A percentile compares a stretch with the other conserved stretches of the same genome.
Conservation (phyloP, 495 filamentous ascomycete species). For the Tetracladium setigerum region DNA sequence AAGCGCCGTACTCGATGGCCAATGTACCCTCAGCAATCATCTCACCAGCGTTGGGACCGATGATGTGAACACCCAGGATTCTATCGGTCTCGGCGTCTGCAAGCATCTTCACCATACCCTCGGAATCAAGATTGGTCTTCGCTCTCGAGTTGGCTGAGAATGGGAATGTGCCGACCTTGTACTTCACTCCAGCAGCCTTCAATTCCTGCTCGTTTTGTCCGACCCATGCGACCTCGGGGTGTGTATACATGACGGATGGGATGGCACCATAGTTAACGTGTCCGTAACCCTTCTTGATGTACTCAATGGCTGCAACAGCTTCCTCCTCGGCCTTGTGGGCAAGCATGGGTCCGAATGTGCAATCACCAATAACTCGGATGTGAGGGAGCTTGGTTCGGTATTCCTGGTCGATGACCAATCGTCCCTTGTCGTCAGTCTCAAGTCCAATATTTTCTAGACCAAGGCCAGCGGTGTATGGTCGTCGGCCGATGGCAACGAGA, state of each 20-base stretch:
- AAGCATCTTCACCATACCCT: constrained; percentile 95
- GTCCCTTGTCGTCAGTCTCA: constrained; percentile 88
- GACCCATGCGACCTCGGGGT: constrained; percentile 98
- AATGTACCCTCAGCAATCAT: constrained; percentile 98
- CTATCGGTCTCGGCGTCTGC: constrained; percentile 95
- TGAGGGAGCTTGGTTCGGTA: constrained; percentile 96
- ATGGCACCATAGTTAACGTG: constrained; percentile 99
- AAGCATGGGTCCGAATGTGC: constrained; percentile 97
- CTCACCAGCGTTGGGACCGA: constrained; percentile 92
- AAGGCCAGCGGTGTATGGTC: constrained; percentile 87
- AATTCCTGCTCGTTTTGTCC: constrained; percentile 96
- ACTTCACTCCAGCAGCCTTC: constrained; percentile 81
- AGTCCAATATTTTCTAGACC: constrained; percentile 90
- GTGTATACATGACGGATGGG: constrained; percentile 98
- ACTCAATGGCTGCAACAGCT: constrained; percentile 87
- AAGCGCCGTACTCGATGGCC: constrained; percentile 93
- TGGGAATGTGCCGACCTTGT: constrained; percentile 87
- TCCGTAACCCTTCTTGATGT: constrained; percentile 92
- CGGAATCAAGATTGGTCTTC: constrained; percentile 97
- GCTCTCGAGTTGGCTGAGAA: constrained; percentile 96
- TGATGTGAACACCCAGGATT: constrained; percentile 91
- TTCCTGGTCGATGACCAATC: constrained; percentile 93
- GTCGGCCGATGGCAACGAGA: constrained; percentile 91
- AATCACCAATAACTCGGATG: constrained; percentile 94
- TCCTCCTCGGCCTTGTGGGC: constrained; percentile 99